Evolutionary conservation across 192 early-diverging fungal genomes (phyloP), one percentile per base, ranked within the genome.

Genomic region (Diversispora eburnea): DNA sequence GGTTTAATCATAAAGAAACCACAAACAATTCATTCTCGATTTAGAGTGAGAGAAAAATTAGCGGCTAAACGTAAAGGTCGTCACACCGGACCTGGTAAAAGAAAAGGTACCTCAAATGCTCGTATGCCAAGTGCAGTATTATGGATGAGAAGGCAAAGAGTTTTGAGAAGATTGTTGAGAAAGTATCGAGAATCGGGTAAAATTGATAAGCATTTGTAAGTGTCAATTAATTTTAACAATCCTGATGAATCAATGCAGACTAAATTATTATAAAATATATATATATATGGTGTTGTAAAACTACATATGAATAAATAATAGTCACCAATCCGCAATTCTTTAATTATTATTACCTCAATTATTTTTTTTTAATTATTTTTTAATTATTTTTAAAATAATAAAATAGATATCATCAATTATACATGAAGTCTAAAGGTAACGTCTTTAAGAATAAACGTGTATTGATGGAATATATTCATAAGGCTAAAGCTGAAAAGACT

Each of bases 381-480:
- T 33, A 33, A 33, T 33, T 33, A 33, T 33, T 33, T 33, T 33
- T 33, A 33, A 33, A 33, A 33, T 33, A 33, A 33, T 33, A 33
- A 33, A 33, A 33, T 33, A 82, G 78, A 75, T 95, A 97, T 91
- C 96, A 95, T 86, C 83, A 86, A 79, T 88, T 98, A 77, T 98
- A 98, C 91, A 82, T 96, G 81, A 97, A 96, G 90, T 87, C 94
- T 72, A 98, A 98, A 93, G 96, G 96, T 96, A 97, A 96, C 86
- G 94, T 94, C 71, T 98, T 98, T 90, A 98, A 98, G 93, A 98
- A 96, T 94, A 98, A 98, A 92, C 93, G 96, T 85, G 96, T 98
- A 74, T 83, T 98, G 57, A 98, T 98, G 93, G 96, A 98, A 87
- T 93, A 93, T 87, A 98, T 98, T 85, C 95, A 97, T 90, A 97